phyloP scores from a whole-genome alignment of 129 eudicot genomes.

The Oenanthe sinensis region DNA sequence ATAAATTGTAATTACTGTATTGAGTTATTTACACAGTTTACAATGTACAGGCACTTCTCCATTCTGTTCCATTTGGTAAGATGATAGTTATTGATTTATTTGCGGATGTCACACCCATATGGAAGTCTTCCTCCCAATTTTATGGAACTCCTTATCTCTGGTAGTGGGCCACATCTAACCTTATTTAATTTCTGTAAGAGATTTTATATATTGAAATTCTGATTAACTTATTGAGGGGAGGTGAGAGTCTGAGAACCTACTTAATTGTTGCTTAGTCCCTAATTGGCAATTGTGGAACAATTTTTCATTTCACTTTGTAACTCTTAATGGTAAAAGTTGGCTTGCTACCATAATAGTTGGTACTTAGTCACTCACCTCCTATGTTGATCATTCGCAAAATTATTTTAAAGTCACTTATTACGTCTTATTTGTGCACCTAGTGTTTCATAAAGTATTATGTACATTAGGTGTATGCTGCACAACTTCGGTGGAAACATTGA shows the following conservation, averaged over 20 bases:
- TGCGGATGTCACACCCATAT: conserved; percentile 92
- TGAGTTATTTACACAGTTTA: conserved; percentile 7
- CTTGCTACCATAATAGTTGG: neutral
- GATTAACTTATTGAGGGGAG: neutral
- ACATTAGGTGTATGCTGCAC: conserved; percentile 97
- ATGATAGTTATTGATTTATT: conserved; percentile 98
- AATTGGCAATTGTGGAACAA: neutral
- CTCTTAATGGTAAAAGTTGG: neutral
- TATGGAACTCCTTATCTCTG: conserved; percentile 95
- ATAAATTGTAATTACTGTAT: neutral
- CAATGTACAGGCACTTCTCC: conserved; percentile 78
- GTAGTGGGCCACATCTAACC: conserved; percentile 26
- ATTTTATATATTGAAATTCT: neutral
- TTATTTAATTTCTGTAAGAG: neutral
- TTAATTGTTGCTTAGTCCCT: neutral
- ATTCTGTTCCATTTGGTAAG: conserved; percentile 94
- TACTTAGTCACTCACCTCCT: conserved; percentile 1
- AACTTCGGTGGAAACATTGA: conserved; percentile 97
- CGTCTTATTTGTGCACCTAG: neutral
- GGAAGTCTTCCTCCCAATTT: conserved; percentile 94
- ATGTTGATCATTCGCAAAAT: neutral
- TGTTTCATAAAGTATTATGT: conserved; percentile 3
- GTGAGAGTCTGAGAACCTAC: neutral
- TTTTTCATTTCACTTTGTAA: neutral
- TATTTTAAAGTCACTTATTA: neutral